Evolutionary conservation across 2,329 filamentous ascomycete genomes (phyloP), one percentile per base, ranked within the genome.

Genomic region (Fusarium sp.): DNA sequence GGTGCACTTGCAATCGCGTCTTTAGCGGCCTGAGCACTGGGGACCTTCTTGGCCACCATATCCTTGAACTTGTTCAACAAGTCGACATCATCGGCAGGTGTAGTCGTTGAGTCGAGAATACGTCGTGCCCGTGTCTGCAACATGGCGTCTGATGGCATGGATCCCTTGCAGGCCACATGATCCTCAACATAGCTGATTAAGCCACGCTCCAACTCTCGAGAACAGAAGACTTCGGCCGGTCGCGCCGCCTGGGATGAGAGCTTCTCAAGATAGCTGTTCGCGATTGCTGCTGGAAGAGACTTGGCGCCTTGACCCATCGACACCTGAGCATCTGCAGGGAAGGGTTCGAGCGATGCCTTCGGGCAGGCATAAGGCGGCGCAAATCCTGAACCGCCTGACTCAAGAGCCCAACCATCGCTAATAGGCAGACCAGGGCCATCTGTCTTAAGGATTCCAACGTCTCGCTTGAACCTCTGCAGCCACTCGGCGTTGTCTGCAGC

Each of bases 401-500:
- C 73, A 3, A 84, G 66, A 45, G 80, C 80, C 87, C 87, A 88
- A 0, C 79, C 75, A 8, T 75, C 63, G 24, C 76, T 78, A 3
- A 74, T 66, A 0, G 82, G 79, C 0, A 89, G 80, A 3, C 86
- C 87, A 0, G 87, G 87, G 0, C 87, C 85, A 6, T 80, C 77
- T 11, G 81, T 79, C n/a, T 80, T 76, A 1, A 85, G 75, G 31
- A 90, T 84, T 19, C 87, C 87, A 1, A 80, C 82, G 47, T 87
- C 83, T 13, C 87, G 83, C 76, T 91, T 90, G 79, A 91, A 90
- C 44, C 88, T 84, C 57, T 84, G 81, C 14, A 91, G 81, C 88
- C 88, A 91, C 76, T 90, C 88, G 1, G 81, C 83, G 67, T 90
- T 90, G 72, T 90, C 88, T 31, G 88, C 88, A 1, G 87, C 86